phyloP scores from a whole-genome alignment of 106 monocot species.

The Agapanthus africanus region DNA sequence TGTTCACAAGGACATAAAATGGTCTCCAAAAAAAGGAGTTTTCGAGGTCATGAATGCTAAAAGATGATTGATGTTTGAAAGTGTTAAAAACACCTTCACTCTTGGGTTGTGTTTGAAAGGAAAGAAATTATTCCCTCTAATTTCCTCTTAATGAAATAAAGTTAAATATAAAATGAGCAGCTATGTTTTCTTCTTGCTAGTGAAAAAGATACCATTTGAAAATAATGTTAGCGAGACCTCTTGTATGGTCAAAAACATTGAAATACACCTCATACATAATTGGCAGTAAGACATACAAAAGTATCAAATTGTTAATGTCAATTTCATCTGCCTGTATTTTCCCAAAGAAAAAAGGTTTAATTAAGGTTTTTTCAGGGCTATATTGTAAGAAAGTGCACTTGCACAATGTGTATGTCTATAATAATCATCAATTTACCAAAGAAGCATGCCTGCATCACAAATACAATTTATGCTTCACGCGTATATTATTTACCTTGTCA shows the following conservation, averaged over 20 bases:
- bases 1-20: neutral
- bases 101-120: neutral
- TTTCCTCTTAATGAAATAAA: no score
- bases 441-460: no score
- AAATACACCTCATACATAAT: neutral
- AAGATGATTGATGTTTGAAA: neutral
- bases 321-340: neutral
- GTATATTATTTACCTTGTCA: constrained; percentile 92
- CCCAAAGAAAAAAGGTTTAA: no score
- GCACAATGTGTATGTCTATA: neutral
- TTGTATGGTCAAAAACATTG: neutral
- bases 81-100: neutral
- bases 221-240: neutral
- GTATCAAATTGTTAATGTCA: neutral
- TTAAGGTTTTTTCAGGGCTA: no score
- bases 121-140: no score
- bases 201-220: no score
- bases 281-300: neutral
- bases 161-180: no score
- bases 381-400: neutral
- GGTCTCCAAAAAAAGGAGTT: neutral
- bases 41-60: neutral
- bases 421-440: no score
- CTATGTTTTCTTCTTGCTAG: no score
- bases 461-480: no score